phyloP scores from a whole-genome alignment of 164 flowering plant species.

The Houttuynia cordata region DNA sequence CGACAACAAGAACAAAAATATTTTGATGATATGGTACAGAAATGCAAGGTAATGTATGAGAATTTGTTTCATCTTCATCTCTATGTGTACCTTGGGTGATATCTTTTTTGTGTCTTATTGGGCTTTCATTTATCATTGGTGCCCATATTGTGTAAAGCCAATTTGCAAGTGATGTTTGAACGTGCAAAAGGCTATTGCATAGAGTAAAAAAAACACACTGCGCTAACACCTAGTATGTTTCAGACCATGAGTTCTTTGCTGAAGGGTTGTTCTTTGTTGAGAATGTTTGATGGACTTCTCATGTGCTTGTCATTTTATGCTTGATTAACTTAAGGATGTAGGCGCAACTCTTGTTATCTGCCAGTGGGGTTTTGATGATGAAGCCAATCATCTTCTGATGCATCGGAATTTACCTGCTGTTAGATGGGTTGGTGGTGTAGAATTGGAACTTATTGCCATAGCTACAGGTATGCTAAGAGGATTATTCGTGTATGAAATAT shows the following conservation, averaged over 20 bases:
- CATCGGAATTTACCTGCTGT: slow-evolving; percentile 94
- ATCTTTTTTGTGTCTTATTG: background rate
- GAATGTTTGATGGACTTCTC: too few relatives aligned
- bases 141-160: too few relatives aligned
- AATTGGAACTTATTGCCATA: slow-evolving; percentile 89
- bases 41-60: slow-evolving; percentile 66
- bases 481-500: background rate
- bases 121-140: too few relatives aligned
- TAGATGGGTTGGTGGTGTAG: slow-evolving; percentile 99
- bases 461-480: slow-evolving; percentile 67
- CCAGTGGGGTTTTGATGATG: slow-evolving; percentile 99
- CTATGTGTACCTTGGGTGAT: background rate
- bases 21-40: slow-evolving; percentile 96
- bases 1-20: slow-evolving; percentile 84
- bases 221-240: too few relatives aligned
- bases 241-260: too few relatives aligned
- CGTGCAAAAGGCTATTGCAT: too few relatives aligned
- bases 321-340: slow-evolving; percentile 54
- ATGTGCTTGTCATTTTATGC: too few relatives aligned
- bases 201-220: too few relatives aligned
- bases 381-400: slow-evolving; percentile 93
- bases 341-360: slow-evolving; percentile 97
- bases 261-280: too few relatives aligned
- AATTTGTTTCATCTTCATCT: background rate
- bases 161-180: too few relatives aligned